These are phyloP conservation scores for Agroathelia rolfsii DNA, from an alignment of 1,284 basidiomycete genomes.

Conservation along the genomic window DNA sequence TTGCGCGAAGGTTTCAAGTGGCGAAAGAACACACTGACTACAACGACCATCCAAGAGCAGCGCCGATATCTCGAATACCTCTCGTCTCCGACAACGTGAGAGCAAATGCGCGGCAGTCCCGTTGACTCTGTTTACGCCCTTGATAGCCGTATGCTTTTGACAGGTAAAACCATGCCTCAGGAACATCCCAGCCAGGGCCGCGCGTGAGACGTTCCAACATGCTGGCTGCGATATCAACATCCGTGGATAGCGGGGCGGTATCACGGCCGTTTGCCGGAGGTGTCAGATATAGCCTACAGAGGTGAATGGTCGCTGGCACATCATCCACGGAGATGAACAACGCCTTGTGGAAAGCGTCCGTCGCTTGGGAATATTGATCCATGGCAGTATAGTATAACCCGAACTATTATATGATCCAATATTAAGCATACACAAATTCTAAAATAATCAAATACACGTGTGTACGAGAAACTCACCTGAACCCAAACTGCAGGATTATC, in stretches of 20 bases:
- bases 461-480: constrained; percentile 74
- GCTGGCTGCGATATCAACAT: constrained; percentile 66
- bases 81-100: constrained; percentile 62
- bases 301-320: constrained; percentile 65
- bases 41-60: constrained; percentile 64
- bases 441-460: no score
- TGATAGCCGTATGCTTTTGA: constrained; percentile 72
- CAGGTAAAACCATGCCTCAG: constrained; percentile 89
- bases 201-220: constrained; percentile 53
- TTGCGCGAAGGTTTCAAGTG: no score
- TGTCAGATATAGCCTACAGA: constrained; percentile 68
- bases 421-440: no score
- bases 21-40: no score
- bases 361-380: constrained; percentile 48
- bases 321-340: constrained; percentile 72
- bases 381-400: constrained; percentile 65
- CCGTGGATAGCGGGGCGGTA: constrained; percentile 22
- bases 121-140: constrained; percentile 58
- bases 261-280: no score
- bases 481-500: constrained; percentile 89
- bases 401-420: no score
- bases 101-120: constrained; percentile 69
- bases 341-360: constrained; percentile 75
- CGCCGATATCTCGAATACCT: constrained; percentile 51
- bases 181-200: constrained; percentile 75